Evolutionary conservation across 2,329 filamentous ascomycete species (phyloP), one percentile per base, ranked within the genome.

Genomic region (Botrytis paeoniae): DNA sequence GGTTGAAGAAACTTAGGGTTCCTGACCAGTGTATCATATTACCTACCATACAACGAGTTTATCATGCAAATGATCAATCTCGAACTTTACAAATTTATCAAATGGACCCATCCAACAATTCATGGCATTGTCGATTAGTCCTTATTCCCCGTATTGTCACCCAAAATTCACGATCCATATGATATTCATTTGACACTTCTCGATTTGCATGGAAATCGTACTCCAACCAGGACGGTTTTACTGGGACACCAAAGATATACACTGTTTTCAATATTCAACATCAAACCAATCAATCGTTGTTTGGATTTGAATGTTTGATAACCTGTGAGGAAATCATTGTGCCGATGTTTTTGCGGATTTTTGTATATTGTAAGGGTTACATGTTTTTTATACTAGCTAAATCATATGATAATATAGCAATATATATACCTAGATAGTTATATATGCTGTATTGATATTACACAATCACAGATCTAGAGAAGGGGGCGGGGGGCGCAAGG

Each of bases 1-100:
- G 48, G 70, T 18, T 43, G 70, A 54, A 54, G 45, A 32, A 37
- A 59, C 20, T 57, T 37, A 39, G 22, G 70, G 37, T 59, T 59
- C 48, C 60, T 66, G 43, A 66, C 70, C 61, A 71, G 70, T 66
- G 69, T 71, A 65, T 65, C 60, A 71, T 41, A 20, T 54, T 57
- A 45, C 48, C 37, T 48, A 61, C 29, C 39, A n/a, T 54, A 64
- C 45, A 41, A 41, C 37, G 60, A 35, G 25, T 43, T 65, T 39
- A 54, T 71, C 37, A 57, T 54, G 60, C 69, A 65, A 71, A 65
- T 32, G 57, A 71, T 65, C 18, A 51, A 65, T 51, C 35, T 71
- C 32, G 22, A 41, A 68, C 48, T 29, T 68, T n/a, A 39, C 9
- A 29, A 54, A 54, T 32, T 22, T 57, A 22, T 57, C 45, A 39